phyloP scores from a whole-genome alignment of 805 yeast genomes.

The Kregervanrija fluxuum region DNA sequence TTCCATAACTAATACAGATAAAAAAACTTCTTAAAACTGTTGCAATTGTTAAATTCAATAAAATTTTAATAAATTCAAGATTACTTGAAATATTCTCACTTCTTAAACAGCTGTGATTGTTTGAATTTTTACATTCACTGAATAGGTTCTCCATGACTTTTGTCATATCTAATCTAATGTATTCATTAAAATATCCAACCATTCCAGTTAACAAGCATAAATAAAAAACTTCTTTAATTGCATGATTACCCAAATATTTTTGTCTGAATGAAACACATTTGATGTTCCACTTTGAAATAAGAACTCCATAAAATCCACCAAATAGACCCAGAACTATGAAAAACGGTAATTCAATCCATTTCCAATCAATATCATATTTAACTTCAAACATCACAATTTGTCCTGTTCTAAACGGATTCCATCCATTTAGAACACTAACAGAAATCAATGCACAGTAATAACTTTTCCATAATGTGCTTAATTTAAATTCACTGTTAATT shows the following conservation, averaged over 20 bases:
- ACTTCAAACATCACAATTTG: slow-evolving; percentile 91
- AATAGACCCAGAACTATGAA: slow-evolving; percentile 75
- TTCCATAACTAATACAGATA: slow-evolving; percentile 82
- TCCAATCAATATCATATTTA: slow-evolving; percentile 83
- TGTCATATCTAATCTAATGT: slow-evolving; percentile 84
- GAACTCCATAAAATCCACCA: slow-evolving; percentile 86
- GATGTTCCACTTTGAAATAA: slow-evolving; percentile 69
- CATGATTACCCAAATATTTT: slow-evolving; percentile 47
- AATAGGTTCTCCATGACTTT: slow-evolving; percentile 87
- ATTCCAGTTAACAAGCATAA: slow-evolving; percentile 65
- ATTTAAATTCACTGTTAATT: slow-evolving; percentile 64
- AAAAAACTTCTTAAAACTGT: slow-evolving; percentile 63
- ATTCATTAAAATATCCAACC: slow-evolving; percentile 78
- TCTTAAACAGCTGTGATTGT: slow-evolving; percentile 1
- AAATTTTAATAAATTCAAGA: slow-evolving; percentile 10
- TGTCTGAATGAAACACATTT: slow-evolving; percentile 74
- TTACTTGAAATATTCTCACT: neutral
- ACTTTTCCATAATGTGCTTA: slow-evolving; percentile 82
- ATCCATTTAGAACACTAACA: slow-evolving; percentile 66
- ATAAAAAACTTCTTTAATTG: slow-evolving; percentile 63
- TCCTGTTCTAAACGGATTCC: slow-evolving; percentile 92
- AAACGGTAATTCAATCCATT: slow-evolving; percentile 72
- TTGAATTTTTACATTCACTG: slow-evolving; percentile 56
- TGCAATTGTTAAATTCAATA: slow-evolving; percentile 58
- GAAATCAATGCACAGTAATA: slow-evolving; percentile 89